These are phyloP conservation scores for Penicillium flavigenum DNA, from an alignment of 495 filamentous ascomycete genomes.

Conservation along the genomic window DNA sequence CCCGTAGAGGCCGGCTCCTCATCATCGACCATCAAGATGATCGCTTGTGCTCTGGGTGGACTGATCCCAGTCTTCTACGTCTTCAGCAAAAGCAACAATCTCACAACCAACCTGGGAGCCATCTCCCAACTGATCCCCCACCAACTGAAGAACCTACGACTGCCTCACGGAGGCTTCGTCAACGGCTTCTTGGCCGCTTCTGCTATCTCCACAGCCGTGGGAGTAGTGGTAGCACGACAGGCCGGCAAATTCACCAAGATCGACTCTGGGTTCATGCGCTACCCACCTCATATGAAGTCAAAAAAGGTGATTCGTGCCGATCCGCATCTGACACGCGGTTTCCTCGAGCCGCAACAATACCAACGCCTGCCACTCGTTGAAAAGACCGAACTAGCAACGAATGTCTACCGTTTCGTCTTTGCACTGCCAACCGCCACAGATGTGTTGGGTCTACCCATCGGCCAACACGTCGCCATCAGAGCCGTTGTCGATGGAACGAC, in stretches of 20 bases:
- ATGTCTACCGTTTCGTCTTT: slow-evolving; percentile 51
- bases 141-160: slow-evolving; percentile 13
- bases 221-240: slow-evolving; percentile 23
- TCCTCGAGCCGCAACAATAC: slow-evolving; percentile 48
- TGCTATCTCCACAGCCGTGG: slow-evolving; percentile 26
- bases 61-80: slow-evolving; percentile 22
- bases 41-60: slow-evolving; percentile 18
- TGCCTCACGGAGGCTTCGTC: slow-evolving; percentile 30
- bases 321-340: slow-evolving; percentile 37
- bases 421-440: slow-evolving; percentile 40
- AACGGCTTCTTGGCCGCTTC: slow-evolving; percentile 40
- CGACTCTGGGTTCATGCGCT: slow-evolving; percentile 41
- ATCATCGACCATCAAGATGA: slow-evolving; percentile 8
- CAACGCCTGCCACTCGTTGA: slow-evolving; percentile 43
- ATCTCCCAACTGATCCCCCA: slow-evolving; percentile 19
- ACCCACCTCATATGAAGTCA: slow-evolving; percentile 39
- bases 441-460: slow-evolving; percentile 52
- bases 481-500: slow-evolving; percentile 42
- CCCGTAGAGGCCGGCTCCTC: slow-evolving; percentile 13
- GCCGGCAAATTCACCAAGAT: slow-evolving; percentile 31
- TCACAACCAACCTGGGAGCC: slow-evolving; percentile 10
- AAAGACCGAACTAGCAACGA: slow-evolving; percentile 44
- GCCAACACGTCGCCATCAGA: slow-evolving; percentile 54
- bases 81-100: slow-evolving; percentile 5
- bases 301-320: slow-evolving; percentile 28